A percentile compares a stretch with the other conserved stretches of the same genome.
These are phyloP conservation scores for Dothideomycetes sp. DNA, from an alignment of 2,329 filamentous ascomycete species.

Conservation along the genomic window DNA sequence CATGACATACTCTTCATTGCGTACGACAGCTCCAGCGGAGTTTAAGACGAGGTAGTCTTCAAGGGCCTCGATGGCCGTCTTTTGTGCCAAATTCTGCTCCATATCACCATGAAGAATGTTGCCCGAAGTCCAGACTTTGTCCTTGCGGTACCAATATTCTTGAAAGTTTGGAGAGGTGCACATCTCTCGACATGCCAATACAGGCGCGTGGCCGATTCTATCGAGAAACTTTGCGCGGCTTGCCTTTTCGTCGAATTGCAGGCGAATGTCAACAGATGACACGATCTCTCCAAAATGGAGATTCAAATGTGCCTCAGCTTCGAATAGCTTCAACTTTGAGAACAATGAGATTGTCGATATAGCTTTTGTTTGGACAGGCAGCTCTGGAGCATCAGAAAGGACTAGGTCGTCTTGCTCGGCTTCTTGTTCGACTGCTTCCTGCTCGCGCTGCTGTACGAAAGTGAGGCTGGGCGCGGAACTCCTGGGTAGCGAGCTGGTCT, in stretches of 20 bases:
- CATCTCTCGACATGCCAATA: not conserved
- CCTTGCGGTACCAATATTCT: conserved; percentile 1
- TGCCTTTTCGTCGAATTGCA: not conserved
- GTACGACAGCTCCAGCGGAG: conserved; percentile 16
- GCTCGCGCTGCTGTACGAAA: too few species aligned
- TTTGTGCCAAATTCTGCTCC: not conserved
- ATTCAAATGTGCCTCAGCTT: too few species aligned
- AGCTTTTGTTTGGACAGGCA: too few species aligned
- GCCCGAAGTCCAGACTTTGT: conserved; percentile 6
- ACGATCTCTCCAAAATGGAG: too few species aligned
- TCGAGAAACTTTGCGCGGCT: not conserved
- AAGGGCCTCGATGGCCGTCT: conserved; percentile 9
- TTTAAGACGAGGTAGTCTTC: conserved; percentile 20
- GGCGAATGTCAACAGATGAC: too few species aligned
- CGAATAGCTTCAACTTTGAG: too few species aligned
- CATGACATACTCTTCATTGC: conserved; percentile 16
- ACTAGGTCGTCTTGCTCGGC: too few species aligned
- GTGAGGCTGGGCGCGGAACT: too few species aligned
- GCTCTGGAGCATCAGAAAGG: too few species aligned
- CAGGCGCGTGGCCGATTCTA: not conserved
- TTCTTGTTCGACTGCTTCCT: too few species aligned
- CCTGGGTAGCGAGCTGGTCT: too few species aligned
- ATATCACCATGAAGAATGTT: not conserved
- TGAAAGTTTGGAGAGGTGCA: conserved; percentile 11
- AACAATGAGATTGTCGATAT: too few species aligned